Conservation (phyloP, 1,284 basidiomycete genomes). For the Fomitopsis betulina region DNA sequence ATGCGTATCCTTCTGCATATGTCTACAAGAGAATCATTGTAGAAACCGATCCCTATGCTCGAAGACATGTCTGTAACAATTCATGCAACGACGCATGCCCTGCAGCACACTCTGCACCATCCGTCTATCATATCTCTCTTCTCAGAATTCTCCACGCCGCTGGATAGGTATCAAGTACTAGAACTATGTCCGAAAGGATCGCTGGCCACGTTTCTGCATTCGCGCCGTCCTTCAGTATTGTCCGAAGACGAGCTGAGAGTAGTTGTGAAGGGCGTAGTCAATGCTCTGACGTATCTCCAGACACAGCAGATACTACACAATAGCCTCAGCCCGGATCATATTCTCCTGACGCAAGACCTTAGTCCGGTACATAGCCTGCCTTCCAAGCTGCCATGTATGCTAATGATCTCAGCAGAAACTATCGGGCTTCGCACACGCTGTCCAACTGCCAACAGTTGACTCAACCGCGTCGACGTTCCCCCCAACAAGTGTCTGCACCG, state of each 20-base stretch:
- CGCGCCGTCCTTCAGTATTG: conserved; percentile 21
- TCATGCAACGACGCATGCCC: conserved; percentile 11
- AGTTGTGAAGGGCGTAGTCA: conserved; percentile 35
- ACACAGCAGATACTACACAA: conserved; percentile 31
- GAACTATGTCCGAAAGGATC: conserved; percentile 42
- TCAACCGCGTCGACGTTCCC: conserved; percentile 13
- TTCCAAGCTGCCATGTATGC: background rate
- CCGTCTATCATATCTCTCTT: conserved; percentile 46
- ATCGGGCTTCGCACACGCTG: conserved; percentile 21
- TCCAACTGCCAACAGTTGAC: conserved; percentile 9
- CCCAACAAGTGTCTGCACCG: conserved; percentile 7
- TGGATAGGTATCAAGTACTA: conserved; percentile 35
- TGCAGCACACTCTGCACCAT: conserved; percentile 44
- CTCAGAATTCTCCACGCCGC: conserved; percentile 33
- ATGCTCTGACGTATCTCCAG: conserved; percentile 40
- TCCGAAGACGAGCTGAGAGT: conserved; percentile 34
- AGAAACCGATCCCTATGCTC: conserved; percentile 5
- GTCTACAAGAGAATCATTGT: background rate
- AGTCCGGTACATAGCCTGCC: conserved; percentile 17
- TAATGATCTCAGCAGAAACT: conserved; percentile 21
- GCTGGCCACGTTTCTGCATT: conserved; percentile 28
- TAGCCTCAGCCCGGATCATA: conserved; percentile 21
- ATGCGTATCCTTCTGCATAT: background rate
- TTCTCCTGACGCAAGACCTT: conserved; percentile 19
- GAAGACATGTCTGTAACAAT: conserved; percentile 1